These are phyloP conservation scores for Xylariaceae sp. DNA, from an alignment of 2,329 filamentous ascomycete species.

Conservation along the genomic window DNA sequence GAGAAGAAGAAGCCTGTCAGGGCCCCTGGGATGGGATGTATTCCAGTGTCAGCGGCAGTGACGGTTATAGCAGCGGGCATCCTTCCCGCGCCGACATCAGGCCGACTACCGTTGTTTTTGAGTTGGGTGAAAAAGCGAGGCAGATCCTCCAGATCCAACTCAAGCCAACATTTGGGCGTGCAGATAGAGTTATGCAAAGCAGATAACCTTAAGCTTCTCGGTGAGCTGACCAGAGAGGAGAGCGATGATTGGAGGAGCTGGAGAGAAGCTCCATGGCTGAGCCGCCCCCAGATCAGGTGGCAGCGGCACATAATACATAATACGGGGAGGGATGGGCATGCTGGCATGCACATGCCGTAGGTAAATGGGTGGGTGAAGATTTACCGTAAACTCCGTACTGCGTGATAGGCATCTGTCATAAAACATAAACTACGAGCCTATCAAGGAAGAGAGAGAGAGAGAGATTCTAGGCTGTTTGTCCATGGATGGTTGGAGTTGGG, in stretches of 20 bases:
- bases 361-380: no score
- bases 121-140: conserved; percentile 10
- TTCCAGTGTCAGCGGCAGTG: no score
- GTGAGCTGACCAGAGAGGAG: conserved; percentile 21
- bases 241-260: conserved; percentile 12
- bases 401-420: no score
- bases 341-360: no score
- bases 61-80: not conserved
- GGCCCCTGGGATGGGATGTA: no score
- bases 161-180: not conserved
- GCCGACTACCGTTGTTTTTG: not conserved
- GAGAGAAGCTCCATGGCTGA: conserved; percentile 7
- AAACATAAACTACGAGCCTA: no score
- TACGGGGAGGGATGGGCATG: no score
- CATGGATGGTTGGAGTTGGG: conserved; percentile 3
- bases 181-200: not conserved
- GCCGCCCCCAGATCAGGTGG: conserved; percentile 14
- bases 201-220: conserved; percentile 12
- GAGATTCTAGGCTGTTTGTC: no score
- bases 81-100: conserved; percentile 9
- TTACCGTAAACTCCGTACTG: no score
- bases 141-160: conserved; percentile 12
- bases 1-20: no score
- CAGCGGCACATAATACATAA: not conserved
- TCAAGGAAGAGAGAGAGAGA: no score